Evolutionary conservation across 257 asterid species (phyloP).

Genomic region (Schizonepeta tenuifolia): DNA sequence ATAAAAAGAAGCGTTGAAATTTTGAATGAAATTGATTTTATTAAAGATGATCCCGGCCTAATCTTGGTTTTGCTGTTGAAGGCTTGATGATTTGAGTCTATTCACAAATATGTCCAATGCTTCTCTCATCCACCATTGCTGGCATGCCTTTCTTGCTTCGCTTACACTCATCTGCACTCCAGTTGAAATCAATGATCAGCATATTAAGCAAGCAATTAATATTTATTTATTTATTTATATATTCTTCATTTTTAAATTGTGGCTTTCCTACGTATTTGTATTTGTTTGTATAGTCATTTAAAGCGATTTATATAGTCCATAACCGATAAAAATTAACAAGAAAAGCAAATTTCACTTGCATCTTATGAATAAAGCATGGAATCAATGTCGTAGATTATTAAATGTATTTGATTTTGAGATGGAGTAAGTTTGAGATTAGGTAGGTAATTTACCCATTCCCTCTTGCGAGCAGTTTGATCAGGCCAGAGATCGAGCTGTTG

Average conservation of each 20-base stretch:
- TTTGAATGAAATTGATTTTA: not conserved
- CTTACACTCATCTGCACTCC: conserved; percentile 58
- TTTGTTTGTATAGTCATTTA: too few relatives aligned
- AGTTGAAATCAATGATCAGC: not conserved
- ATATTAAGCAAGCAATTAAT: not conserved
- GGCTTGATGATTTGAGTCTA: conserved; percentile 45
- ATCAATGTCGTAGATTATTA: too few relatives aligned
- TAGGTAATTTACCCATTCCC: conserved; percentile 88
- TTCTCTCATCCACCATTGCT: conserved; percentile 88
- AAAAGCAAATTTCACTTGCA: too few relatives aligned
- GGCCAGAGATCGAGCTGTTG: conserved; percentile 82
- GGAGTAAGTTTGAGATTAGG: too few relatives aligned
- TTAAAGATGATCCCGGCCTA: not conserved
- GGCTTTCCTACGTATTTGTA: too few relatives aligned
- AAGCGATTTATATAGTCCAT: too few relatives aligned
- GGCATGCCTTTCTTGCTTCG: conserved; percentile 73
- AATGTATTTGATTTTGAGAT: too few relatives aligned
- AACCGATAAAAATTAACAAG: too few relatives aligned
- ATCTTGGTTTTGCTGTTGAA: conserved; percentile 1
- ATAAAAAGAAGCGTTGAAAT: not conserved
- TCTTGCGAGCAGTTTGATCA: conserved; percentile 49
- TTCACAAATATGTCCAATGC: conserved; percentile 64
- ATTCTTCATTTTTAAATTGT: not conserved
- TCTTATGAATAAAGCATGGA: too few relatives aligned
- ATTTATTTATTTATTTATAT: not conserved